phyloP scores from a whole-genome alignment of 768 basidiomycete species.

The Coprinopsis cinerea region DNA sequence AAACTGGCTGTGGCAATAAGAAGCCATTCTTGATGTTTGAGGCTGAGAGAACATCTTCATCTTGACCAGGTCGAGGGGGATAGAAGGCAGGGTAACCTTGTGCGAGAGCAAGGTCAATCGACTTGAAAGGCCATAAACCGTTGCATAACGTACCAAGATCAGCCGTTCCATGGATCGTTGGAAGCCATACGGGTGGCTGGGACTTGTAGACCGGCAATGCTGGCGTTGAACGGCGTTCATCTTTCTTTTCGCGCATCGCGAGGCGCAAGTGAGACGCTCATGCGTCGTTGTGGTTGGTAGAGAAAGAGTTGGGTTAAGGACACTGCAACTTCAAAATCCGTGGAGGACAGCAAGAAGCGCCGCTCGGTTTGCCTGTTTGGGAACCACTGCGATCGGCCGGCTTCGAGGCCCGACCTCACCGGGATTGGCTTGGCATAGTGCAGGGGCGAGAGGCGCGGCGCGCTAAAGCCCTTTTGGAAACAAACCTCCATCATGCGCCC shows the following conservation, averaged over 20 bases:
- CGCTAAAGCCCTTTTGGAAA: no score
- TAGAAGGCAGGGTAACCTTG: slow-evolving; percentile 75
- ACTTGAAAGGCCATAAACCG: slow-evolving; percentile 3
- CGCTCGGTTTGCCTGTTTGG: no score
- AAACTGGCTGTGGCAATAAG: slow-evolving; percentile 43
- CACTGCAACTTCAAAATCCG: no score
- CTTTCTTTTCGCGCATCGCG: slow-evolving; percentile 32
- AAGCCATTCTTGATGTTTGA: slow-evolving; percentile 64
- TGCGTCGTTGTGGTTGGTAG: slow-evolving; percentile 5
- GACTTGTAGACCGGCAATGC: slow-evolving; percentile 53
- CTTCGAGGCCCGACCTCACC: no score
- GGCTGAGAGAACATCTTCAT: slow-evolving; percentile 68
- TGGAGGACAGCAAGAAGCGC: no score
- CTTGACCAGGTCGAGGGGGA: slow-evolving; percentile 69
- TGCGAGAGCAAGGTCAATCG: no score
- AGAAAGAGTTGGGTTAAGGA: neutral
- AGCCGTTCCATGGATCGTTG: slow-evolving; percentile 55
- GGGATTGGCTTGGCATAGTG: no score
- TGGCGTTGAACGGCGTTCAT: slow-evolving; percentile 19
- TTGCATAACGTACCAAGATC: slow-evolving; percentile 70
- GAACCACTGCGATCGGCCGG: no score
- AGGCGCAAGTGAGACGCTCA: slow-evolving; percentile 7
- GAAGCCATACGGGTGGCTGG: slow-evolving; percentile 70
- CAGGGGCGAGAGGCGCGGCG: no score
- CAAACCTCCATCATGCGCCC: slow-evolving; percentile 47